phyloP scores from a whole-genome alignment of 176 grass and related monocot species.

The Oropetium thomaeum region DNA sequence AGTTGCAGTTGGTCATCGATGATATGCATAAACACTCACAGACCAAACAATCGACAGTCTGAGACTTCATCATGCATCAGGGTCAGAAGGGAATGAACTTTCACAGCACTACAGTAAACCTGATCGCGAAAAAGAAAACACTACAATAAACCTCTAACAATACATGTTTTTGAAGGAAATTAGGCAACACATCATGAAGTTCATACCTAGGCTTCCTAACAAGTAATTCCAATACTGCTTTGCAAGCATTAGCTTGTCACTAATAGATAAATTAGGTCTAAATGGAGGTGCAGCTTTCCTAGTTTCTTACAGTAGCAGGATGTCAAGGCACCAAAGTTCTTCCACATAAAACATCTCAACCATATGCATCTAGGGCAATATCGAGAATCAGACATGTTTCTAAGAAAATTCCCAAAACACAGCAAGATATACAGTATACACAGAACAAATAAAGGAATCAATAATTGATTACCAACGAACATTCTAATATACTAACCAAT shows the following conservation, averaged over 20 bases:
- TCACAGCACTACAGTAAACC: not conserved
- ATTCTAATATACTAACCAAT: not conserved
- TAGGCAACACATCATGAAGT: not conserved
- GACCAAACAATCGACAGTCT: not conserved
- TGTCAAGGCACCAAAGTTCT: not conserved
- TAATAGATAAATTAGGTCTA: slow-evolving; percentile 16
- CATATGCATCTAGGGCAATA: not conserved
- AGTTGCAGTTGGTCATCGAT: not conserved
- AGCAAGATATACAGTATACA: not conserved
- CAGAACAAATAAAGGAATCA: not conserved
- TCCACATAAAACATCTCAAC: not conserved
- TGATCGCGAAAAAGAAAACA: not conserved
- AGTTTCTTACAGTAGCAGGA: slow-evolving; percentile 13
- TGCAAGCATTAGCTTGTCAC: not conserved
- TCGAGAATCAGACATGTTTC: not conserved
- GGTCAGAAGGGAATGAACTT: not conserved
- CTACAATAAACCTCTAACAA: no score
- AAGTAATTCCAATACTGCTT: not conserved
- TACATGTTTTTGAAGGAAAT: not conserved
- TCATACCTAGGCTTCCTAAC: not conserved
- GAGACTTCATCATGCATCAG: not conserved
- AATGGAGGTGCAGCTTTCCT: not conserved
- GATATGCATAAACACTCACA: not conserved
- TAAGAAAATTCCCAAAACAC: not conserved
- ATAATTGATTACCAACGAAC: not conserved